Conservation (phyloP, 768 basidiomycete species). For the Leccinum incarnatum region DNA sequence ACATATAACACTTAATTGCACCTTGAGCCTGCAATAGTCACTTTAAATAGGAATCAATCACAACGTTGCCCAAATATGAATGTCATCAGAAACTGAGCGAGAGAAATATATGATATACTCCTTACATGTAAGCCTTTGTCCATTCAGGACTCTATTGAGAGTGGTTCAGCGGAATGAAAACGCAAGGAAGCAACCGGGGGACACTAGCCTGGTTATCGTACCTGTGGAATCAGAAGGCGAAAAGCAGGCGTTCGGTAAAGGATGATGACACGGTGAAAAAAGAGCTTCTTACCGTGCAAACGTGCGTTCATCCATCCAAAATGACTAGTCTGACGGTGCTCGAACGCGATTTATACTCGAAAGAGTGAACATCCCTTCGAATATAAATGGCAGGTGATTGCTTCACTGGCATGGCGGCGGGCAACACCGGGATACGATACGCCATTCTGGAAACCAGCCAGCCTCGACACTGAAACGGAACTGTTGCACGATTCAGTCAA, state of each 20-base stretch:
- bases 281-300: conserved; percentile 48
- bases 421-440: no score
- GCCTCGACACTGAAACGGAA: neutral
- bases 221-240: conserved; percentile 31
- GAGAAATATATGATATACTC: neutral
- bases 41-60: conserved; percentile 33
- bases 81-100: neutral
- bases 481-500: neutral
- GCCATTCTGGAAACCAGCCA: neutral
- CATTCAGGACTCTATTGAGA: conserved; percentile 60
- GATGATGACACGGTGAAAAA: neutral
- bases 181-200: neutral
- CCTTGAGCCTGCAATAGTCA: conserved; percentile 76
- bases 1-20: conserved; percentile 57
- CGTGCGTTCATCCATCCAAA: neutral
- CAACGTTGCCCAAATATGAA: neutral
- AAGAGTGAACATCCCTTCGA: neutral
- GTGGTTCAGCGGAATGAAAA: neutral
- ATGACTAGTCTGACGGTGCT: neutral
- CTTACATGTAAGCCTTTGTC: conserved; percentile 30
- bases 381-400: conserved; percentile 1
- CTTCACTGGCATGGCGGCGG: neutral
- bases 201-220: conserved; percentile 64
- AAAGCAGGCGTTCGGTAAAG: neutral
- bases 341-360: neutral